A percentile compares a stretch with the other conserved stretches of the same genome.
phyloP scores from a whole-genome alignment of 495 filamentous ascomycete species.

The Letharia columbiana region DNA sequence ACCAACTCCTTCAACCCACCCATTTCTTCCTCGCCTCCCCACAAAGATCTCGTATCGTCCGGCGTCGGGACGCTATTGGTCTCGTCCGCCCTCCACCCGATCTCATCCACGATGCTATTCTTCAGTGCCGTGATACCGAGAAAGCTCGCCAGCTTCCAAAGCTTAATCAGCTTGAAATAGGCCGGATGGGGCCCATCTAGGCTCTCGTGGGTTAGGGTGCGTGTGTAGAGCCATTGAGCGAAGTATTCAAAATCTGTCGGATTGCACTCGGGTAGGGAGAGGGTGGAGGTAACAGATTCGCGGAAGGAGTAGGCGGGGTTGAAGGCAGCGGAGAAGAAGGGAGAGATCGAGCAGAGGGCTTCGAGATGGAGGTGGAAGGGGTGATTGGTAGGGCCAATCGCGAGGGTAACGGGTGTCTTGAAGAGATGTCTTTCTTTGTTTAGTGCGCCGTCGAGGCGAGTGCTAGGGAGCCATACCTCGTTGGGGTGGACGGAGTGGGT shows the following conservation, averaged over 20 bases:
- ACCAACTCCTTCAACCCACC: conserved; percentile 31
- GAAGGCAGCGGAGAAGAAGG: conserved; percentile 44
- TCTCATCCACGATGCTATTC: conserved; percentile 33
- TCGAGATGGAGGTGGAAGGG: conserved; percentile 37
- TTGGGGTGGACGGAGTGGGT: conserved; percentile 20
- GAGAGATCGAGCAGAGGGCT: conserved; percentile 34
- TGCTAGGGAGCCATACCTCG: conserved; percentile 13
- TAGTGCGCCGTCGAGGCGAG: conserved; percentile 13
- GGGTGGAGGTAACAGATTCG: conserved; percentile 33
- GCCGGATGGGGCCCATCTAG: conserved; percentile 26
- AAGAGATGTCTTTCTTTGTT: conserved; percentile 25
- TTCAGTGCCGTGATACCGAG: conserved; percentile 32
- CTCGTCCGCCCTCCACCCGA: conserved; percentile 34
- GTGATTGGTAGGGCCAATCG: conserved; percentile 28
- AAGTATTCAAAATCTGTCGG: conserved; percentile 37
- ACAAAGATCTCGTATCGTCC: conserved; percentile 37
- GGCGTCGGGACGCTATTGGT: conserved; percentile 41
- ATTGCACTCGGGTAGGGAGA: conserved; percentile 34
- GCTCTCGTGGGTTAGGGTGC: conserved; percentile 26
- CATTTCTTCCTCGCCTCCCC: conserved; percentile 16
- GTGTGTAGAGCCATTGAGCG: conserved; percentile 40
- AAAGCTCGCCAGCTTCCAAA: conserved; percentile 40
- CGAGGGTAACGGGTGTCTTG: conserved; percentile 28
- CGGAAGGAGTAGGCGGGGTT: conserved; percentile 34
- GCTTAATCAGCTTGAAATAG: conserved; percentile 39